Percentiles rank a stretch among this genome's conserved stretches.
Evolutionary conservation across 345 rosid genomes (phyloP).

Genomic region (Hibiscus tridactylites): DNA sequence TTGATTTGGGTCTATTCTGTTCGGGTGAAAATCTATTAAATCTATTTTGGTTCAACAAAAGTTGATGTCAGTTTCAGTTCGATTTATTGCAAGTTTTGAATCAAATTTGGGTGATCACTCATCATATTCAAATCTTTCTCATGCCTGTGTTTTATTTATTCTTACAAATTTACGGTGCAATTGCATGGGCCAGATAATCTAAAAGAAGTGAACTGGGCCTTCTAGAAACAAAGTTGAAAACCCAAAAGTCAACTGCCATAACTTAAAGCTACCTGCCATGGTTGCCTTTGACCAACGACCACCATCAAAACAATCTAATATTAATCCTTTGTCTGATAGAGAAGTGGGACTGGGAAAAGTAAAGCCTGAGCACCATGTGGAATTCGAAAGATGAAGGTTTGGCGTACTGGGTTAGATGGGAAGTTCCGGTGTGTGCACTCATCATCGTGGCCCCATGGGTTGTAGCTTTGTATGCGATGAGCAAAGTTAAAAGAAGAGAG

Average conservation of each 20-base stretch:
- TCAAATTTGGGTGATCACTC: no score
- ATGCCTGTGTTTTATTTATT: background rate
- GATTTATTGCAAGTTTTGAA: no score
- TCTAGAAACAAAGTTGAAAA: background rate
- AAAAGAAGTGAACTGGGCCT: background rate
- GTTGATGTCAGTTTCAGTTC: no score
- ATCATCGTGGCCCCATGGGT: slow-evolving; percentile 10
- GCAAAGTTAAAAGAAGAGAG: slow-evolving; percentile 13
- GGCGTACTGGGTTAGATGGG: slow-evolving; percentile 29
- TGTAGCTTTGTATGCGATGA: slow-evolving; percentile 10
- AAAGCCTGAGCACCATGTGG: slow-evolving; percentile 9
- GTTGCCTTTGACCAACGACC: background rate
- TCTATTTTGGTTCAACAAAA: no score
- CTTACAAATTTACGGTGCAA: background rate
- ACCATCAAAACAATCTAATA: background rate
- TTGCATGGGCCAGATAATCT: background rate
- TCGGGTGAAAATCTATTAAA: no score
- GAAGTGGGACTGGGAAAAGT: background rate
- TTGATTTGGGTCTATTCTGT: no score
- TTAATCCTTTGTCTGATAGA: background rate
- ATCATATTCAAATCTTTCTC: no score
- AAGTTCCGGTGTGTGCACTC: slow-evolving; percentile 26
- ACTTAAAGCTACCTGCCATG: background rate
- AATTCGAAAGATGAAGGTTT: background rate
- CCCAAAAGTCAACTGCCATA: slow-evolving; percentile 1